Percentiles rank a stretch among this genome's conserved stretches.
These are phyloP conservation scores for Babesia gibsoni DNA, from an alignment of 169 alveolate species.

Conservation along the genomic window DNA sequence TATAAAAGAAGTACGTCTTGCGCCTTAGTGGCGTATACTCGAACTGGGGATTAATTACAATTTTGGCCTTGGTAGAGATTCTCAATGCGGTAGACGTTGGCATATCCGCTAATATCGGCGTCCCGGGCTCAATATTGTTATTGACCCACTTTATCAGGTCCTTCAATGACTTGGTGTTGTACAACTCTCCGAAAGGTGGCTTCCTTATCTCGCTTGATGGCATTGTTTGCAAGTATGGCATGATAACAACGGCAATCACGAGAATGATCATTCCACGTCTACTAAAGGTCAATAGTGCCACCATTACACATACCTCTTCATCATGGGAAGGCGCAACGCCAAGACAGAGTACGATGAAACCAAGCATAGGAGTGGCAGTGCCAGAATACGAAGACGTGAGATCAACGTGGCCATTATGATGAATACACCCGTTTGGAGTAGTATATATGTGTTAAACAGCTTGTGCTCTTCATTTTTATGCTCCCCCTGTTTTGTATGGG, in stretches of 20 bases:
- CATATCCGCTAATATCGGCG: conserved; percentile 44
- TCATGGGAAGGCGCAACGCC: not conserved
- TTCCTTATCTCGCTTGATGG: conserved; percentile 18
- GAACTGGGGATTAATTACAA: conserved; percentile 51
- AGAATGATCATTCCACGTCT: not conserved
- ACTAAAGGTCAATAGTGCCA: not conserved
- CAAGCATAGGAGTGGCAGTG: conserved; percentile 44
- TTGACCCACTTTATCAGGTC: conserved; percentile 47
- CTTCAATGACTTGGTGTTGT: conserved; percentile 12
- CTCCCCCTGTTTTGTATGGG: too few relatives aligned
- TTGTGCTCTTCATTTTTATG: too few relatives aligned
- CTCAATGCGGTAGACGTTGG: conserved; percentile 52
- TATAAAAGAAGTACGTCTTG: conserved; percentile 38
- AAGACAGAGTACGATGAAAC: conserved; percentile 6
- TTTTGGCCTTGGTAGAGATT: not conserved
- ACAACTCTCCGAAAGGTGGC: conserved; percentile 41
- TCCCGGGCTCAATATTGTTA: conserved; percentile 13
- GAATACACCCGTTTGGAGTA: not conserved
- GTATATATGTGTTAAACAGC: conserved; percentile 11
- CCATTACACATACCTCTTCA: not conserved
- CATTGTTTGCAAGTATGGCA: conserved; percentile 5
- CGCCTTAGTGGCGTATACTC: conserved; percentile 33
- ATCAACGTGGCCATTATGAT: conserved; percentile 2
- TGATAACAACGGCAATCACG: not conserved
- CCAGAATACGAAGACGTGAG: conserved; percentile 39